These are phyloP conservation scores for Teunomyces tritomae DNA, from an alignment of 805 yeast genomes.

Conservation along the genomic window DNA sequence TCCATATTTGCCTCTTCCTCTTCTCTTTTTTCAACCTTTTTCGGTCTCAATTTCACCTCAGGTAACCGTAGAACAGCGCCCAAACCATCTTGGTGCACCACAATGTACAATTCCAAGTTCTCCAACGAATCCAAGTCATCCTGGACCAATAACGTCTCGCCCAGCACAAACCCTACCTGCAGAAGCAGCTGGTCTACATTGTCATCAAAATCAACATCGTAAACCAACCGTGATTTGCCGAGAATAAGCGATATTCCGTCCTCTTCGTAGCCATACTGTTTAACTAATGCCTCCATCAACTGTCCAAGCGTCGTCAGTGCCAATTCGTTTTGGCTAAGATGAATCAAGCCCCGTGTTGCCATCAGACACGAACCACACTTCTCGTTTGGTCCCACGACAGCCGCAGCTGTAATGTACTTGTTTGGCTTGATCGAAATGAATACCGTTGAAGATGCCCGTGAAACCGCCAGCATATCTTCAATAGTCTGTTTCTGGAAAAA, in stretches of 20 bases:
- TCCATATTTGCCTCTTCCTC: neutral
- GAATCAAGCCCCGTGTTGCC: constrained; percentile 51
- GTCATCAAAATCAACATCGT: constrained; percentile 88
- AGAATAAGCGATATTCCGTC: constrained; percentile 59
- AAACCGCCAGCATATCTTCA: neutral
- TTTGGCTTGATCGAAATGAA: constrained; percentile 48
- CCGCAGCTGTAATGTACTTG: constrained; percentile 64
- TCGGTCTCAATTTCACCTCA: constrained; percentile 14
- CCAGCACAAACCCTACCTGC: constrained; percentile 52
- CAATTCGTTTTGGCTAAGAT: constrained; percentile 26
- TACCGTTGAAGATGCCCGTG: constrained; percentile 23
- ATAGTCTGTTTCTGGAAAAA: constrained; percentile 31
- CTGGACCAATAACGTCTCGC: constrained; percentile 64
- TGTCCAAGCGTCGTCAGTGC: constrained; percentile 39
- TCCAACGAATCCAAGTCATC: constrained; percentile 76
- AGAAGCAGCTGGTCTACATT: constrained; percentile 49
- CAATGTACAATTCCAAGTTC: constrained; percentile 60
- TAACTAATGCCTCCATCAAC: constrained; percentile 50
- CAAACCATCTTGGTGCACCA: constrained; percentile 10
- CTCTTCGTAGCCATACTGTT: constrained; percentile 47
- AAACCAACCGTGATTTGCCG: constrained; percentile 60
- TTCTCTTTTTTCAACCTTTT: constrained; percentile 5
- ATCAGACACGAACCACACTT: constrained; percentile 67
- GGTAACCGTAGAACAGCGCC: neutral
- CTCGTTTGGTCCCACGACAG: constrained; percentile 59